Conservation (phyloP, 768 basidiomycete species). For the Rickenella mellea region DNA sequence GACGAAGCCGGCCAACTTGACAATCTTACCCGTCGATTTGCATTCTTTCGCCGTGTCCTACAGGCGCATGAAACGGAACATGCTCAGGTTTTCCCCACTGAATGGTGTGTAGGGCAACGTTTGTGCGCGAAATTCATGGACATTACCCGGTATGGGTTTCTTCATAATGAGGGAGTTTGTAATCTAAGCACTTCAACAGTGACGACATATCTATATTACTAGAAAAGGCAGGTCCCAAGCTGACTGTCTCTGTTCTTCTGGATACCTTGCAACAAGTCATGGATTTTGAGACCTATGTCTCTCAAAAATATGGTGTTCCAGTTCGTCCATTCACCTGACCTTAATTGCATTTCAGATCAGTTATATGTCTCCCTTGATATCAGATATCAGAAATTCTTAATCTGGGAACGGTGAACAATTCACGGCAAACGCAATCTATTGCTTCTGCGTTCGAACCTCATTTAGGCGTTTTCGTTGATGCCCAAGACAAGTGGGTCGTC, state of each 20-base stretch:
- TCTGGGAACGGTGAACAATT: slow-evolving; percentile 32
- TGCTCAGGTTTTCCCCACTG: slow-evolving; percentile 69
- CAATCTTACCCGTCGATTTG: slow-evolving; percentile 85
- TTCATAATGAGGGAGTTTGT: not conserved
- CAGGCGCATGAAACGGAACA: slow-evolving; percentile 84
- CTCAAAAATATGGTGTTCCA: slow-evolving; percentile 72
- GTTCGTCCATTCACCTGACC: slow-evolving; percentile 26
- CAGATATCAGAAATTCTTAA: slow-evolving; percentile 63
- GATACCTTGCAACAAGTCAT: slow-evolving; percentile 80
- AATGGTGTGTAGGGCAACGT: slow-evolving; percentile 81
- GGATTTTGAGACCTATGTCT: slow-evolving; percentile 81
- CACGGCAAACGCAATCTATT: slow-evolving; percentile 53
- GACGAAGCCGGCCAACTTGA: slow-evolving; percentile 97
- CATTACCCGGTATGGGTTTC: slow-evolving; percentile 63
- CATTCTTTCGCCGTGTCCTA: slow-evolving; percentile 87
- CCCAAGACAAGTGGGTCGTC: slow-evolving; percentile 76
- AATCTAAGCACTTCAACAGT: slow-evolving; percentile 28
- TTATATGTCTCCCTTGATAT: not conserved
- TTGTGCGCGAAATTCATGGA: slow-evolving; percentile 82
- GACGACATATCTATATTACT: slow-evolving; percentile 78
- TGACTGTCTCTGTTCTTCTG: slow-evolving; percentile 71
- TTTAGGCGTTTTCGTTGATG: slow-evolving; percentile 89
- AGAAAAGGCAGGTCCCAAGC: slow-evolving; percentile 63
- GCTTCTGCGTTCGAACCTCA: slow-evolving; percentile 89
- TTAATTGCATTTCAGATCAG: not conserved